Conservation (phyloP, 2,329 filamentous ascomycete genomes). For the Pseudogymnoascus sp. region DNA sequence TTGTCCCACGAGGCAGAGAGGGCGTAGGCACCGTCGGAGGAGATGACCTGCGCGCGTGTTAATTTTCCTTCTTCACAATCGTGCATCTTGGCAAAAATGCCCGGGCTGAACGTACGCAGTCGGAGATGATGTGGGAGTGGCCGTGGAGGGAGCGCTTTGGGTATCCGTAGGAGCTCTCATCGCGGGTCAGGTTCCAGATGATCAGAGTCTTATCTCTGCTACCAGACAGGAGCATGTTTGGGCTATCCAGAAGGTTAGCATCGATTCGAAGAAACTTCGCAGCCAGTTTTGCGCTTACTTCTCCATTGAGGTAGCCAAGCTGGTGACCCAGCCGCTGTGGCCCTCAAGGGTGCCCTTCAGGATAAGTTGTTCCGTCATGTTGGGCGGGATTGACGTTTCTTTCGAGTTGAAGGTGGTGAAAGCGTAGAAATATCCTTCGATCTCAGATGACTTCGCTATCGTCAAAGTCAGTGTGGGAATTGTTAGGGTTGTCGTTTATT, state of each 20-base stretch:
- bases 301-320: conserved; percentile 96
- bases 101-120: conserved; percentile 70
- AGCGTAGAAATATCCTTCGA: conserved; percentile 3
- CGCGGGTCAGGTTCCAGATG: conserved; percentile 99
- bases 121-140: conserved; percentile 99
- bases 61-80: conserved; percentile 19
- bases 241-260: conserved; percentile 43
- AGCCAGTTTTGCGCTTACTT: conserved; percentile 54
- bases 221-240: conserved; percentile 98
- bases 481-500: conserved; percentile 5
- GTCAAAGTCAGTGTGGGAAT: conserved; percentile 4
- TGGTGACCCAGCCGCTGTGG: conserved; percentile 99
- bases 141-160: conserved; percentile 98
- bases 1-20: conserved; percentile 99
- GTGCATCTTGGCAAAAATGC: conserved; percentile 13
- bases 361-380: conserved; percentile 43
- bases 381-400: conserved; percentile 25
- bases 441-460: conserved; percentile 4
- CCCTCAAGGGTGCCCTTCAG: conserved; percentile 96
- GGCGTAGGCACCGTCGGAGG: conserved; percentile 97
- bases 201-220: conserved; percentile 98
- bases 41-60: conserved; percentile 70
- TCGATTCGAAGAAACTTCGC: conserved; percentile 11
- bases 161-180: conserved; percentile 97
- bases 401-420: conserved; percentile 30